Evolutionary conservation across 2,329 filamentous ascomycete genomes (phyloP), one percentile per base, ranked within the genome.

Genomic region (Bipolaris cookei): DNA sequence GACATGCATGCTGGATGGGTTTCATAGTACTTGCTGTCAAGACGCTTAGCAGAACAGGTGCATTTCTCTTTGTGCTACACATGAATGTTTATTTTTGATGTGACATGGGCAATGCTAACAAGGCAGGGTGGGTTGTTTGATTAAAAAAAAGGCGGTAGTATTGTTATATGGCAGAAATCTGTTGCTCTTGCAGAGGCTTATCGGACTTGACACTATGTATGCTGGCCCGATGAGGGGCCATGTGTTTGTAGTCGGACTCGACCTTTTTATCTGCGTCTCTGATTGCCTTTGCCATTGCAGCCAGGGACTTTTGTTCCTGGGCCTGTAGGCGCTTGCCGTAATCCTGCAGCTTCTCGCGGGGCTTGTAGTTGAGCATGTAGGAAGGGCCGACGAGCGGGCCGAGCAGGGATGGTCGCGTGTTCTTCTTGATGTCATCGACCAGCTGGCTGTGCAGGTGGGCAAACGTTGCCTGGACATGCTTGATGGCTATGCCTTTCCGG

Each of bases 381-480:
- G 59, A 55, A 3, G 57, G 42, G 28, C 67, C 71, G 7, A 74
- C 67, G 1, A 71, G 28, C 3, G 56, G 38, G 1, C 45, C 45
- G 3, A 76, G 61, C 5, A 74, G 50, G 28, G 63, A 70, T 5
- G 43, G 23, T 2, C 62, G 58, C 2, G 41, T 63, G 32, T 69
- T 72, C 0, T 1, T n/a, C 3, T 37, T 57, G 6, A 68, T 23
- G 6, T 69, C 61, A 7, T 13, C 3, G 8, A 47, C 25, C 14
- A 76, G 57, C 6, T 56, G n/a, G 7, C 25, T 23, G 14, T 18
- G 21, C 20, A 76, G 59, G 10, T 35, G n/a, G 13, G 20, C 45
- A 28, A 85, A 78, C 0, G 79, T 82, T 11, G 54, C 58, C 57
- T 82, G 78, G 14, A 87, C 65, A 55, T 86, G 81, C 56, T 79